Evolutionary conservation across 257 asterid genomes (phyloP).

Genomic region (Ocimum tenuiflorum): DNA sequence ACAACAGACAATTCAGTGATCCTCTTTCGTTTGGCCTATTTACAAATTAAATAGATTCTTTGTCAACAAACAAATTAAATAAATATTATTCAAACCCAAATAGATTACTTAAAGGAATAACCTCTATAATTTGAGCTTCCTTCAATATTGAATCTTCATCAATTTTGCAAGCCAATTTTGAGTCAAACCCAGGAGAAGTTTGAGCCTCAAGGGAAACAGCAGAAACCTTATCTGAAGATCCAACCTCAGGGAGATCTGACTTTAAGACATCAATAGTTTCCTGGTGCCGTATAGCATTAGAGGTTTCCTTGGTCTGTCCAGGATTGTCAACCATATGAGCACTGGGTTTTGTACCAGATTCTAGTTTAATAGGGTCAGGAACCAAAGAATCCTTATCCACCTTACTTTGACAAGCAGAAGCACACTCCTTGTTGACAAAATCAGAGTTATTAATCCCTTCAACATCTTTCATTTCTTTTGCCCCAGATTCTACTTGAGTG

Average conservation of each 20-base stretch:
- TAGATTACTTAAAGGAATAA: slow-evolving; percentile 20
- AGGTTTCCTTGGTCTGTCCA: slow-evolving; percentile 27
- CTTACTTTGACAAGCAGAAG: slow-evolving; percentile 34
- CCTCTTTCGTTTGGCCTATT: slow-evolving; percentile 84
- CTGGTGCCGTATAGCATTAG: slow-evolving; percentile 25
- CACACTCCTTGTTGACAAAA: slow-evolving; percentile 25
- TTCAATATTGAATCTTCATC: slow-evolving; percentile 78
- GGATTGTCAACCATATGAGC: slow-evolving; percentile 21
- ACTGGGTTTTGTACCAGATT: slow-evolving; percentile 29
- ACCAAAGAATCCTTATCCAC: slow-evolving; percentile 31
- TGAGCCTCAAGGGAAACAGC: slow-evolving; percentile 33
- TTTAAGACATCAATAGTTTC: slow-evolving; percentile 29
- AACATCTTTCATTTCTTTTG: slow-evolving; percentile 35
- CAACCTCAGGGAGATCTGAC: slow-evolving; percentile 31
- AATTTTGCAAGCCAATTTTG: slow-evolving; percentile 30
- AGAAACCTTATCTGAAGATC: slow-evolving; percentile 25
- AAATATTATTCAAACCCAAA: slow-evolving; percentile 16
- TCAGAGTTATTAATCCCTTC: slow-evolving; percentile 33
- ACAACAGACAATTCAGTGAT: slow-evolving; percentile 53
- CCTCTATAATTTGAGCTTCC: slow-evolving; percentile 89
- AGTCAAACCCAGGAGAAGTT: slow-evolving; percentile 29
- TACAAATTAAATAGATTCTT: slow-evolving; percentile 30
- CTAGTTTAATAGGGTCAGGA: slow-evolving; percentile 32
- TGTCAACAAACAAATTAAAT: slow-evolving; percentile 15
- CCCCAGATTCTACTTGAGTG: slow-evolving; percentile 26